Evolutionary conservation across 2,329 filamentous ascomycete genomes (phyloP), one percentile per base, ranked within the genome.

Genomic region (Microdochium paspali): DNA sequence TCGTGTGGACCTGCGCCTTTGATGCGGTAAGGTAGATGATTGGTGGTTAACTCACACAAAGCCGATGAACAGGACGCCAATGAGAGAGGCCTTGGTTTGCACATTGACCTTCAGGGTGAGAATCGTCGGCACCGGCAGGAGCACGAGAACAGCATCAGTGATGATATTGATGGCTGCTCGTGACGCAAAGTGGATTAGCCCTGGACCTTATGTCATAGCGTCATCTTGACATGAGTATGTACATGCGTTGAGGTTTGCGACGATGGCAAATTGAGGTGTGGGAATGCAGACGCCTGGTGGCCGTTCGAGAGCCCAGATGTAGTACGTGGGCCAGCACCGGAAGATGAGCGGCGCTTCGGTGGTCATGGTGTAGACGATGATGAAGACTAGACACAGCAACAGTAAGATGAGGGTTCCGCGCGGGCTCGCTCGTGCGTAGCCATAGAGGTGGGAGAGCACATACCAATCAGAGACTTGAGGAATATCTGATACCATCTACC

Each of bases 61-160:
- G 6, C 35, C 35, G 18, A 40, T 40, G 18, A 40, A 40, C 12
- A 40, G 35, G n/a, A 40, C 35, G 12, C 35, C 35, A 18, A 40
- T 20, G 35, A 40, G 35, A n/a, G 39, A 2, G 20, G 43, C 21
- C 35, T 51, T 51, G 18, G 47, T 49, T 20, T 47, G 44, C 10
- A 18, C 28, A 12, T 51, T 51, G 30, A 51, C 49, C 21, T 49
- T 47, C 4, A 51, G 45, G 23, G 43, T 46, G 21, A 51, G 10
- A 12, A 51, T 45, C 21, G 48, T 46, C 10, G 49, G 49, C 3
- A 51, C 43, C 10, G 49, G 49, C 4, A 51, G 23, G 13, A 51
- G n/a, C 4, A 51, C 47, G 15, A 49, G 48, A 9, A 45, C 12
- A 10, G 43, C 44, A 15, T 51, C 49, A 18, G 49, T 51, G 3